A percentile compares a stretch with the other conserved stretches of the same genome.
Evolutionary conservation across 2,329 filamentous ascomycete species (phyloP).

Genomic region (Plectosphaerella cucumerina): DNA sequence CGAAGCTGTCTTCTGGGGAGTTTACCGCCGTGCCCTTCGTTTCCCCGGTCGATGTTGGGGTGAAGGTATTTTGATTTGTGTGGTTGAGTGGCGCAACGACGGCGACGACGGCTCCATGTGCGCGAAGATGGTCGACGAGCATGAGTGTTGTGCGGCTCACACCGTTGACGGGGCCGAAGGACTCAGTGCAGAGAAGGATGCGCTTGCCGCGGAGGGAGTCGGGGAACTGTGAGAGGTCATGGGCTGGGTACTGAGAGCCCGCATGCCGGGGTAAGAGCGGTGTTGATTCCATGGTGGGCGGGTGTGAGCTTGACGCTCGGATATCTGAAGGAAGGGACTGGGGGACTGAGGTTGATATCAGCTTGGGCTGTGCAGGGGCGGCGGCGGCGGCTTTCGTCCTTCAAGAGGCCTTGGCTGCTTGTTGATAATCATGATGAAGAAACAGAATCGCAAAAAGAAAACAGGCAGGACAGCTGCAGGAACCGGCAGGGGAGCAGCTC

Average conservation of each 20-base stretch:
- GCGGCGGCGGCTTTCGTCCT: too few species aligned
- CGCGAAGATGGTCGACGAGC: constrained; percentile 62
- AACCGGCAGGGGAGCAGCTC: too few species aligned
- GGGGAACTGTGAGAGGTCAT: constrained; percentile 42
- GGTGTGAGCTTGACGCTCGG: neutral
- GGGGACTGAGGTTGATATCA: too few species aligned
- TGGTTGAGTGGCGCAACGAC: constrained; percentile 62
- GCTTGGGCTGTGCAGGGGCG: too few species aligned
- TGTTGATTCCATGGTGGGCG: neutral
- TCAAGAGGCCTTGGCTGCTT: too few species aligned
- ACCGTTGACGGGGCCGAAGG: constrained; percentile 69
- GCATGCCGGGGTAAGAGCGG: constrained; percentile 3
- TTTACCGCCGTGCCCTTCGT: constrained; percentile 22
- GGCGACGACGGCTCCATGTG: constrained; percentile 60
- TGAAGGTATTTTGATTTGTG: constrained; percentile 50
- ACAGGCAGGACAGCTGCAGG: too few species aligned
- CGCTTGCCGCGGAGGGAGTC: constrained; percentile 51
- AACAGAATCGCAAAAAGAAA: too few species aligned
- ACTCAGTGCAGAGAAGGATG: constrained; percentile 66
- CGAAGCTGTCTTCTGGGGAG: constrained; percentile 9
- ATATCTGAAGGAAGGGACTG: neutral
- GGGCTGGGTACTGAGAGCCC: constrained; percentile 11
- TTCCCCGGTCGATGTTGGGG: constrained; percentile 32
- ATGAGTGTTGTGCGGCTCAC: constrained; percentile 67
- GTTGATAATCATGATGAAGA: too few species aligned